Percentiles rank a stretch among this genome's conserved stretches.
Conservation (phyloP, 2,329 filamentous ascomycete genomes). For the Pseudogymnoascus sp. region DNA sequence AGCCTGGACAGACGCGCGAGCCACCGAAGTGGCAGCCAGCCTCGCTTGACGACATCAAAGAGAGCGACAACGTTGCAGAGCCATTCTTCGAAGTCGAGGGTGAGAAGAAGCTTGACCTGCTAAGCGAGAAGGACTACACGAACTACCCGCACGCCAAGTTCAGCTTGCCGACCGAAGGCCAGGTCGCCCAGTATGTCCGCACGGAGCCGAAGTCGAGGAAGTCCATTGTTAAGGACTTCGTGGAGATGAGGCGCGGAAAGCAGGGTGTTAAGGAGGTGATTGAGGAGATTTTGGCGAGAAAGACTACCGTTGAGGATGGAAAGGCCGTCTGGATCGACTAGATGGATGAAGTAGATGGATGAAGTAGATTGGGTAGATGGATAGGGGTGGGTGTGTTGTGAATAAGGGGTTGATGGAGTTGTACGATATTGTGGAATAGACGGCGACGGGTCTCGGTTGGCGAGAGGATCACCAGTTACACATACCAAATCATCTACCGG, state of each 20-base stretch:
- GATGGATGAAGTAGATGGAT: background rate
- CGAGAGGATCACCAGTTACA: too few species aligned
- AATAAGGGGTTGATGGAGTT: background rate
- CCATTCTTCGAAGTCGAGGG: conserved; percentile 58
- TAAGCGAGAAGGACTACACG: conserved; percentile 54
- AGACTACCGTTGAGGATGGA: conserved; percentile 43
- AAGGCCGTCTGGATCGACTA: conserved; percentile 22
- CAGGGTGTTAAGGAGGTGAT: conserved; percentile 64
- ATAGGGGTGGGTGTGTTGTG: background rate
- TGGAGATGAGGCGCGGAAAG: conserved; percentile 51
- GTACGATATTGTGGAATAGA: conserved; percentile 8
- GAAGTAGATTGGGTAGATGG: too few species aligned
- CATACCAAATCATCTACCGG: background rate
- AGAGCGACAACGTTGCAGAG: conserved; percentile 45
- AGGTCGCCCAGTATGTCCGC: conserved; percentile 42
- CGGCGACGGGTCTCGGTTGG: background rate
- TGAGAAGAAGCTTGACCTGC: conserved; percentile 45
- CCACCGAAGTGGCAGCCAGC: conserved; percentile 69
- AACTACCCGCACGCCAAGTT: conserved; percentile 66
- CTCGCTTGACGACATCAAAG: conserved; percentile 58
- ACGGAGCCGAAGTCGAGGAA: conserved; percentile 36
- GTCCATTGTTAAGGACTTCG: conserved; percentile 56
- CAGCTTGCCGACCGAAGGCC: conserved; percentile 59
- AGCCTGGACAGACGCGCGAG: conserved; percentile 33
- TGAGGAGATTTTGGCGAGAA: conserved; percentile 57